phyloP scores from a whole-genome alignment of 2,329 filamentous ascomycete species.

The Ceratocystis harringtonii region DNA sequence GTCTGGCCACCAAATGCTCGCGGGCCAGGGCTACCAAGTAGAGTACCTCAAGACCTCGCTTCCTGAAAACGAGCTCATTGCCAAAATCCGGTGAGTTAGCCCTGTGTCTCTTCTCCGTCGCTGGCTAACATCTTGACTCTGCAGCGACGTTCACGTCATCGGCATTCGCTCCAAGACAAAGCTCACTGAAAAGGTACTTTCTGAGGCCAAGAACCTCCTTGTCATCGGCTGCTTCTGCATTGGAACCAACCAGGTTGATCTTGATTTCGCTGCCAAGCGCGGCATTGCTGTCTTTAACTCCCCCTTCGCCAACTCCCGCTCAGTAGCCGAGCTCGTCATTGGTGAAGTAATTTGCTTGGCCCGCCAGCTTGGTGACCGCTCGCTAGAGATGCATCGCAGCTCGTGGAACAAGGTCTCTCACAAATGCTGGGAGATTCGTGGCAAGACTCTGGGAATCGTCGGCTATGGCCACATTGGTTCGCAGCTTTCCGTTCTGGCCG shows the following conservation, averaged over 20 bases:
- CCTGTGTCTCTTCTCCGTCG: background rate
- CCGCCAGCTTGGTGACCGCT: constrained; percentile 83
- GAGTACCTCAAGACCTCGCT: constrained; percentile 80
- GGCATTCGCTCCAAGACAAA: constrained; percentile 98
- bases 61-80: constrained; percentile 82
- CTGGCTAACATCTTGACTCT: constrained; percentile 14
- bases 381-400: constrained; percentile 82
- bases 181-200: constrained; percentile 69
- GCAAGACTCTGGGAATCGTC: constrained; percentile 89
- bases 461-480: constrained; percentile 96
- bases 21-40: constrained; percentile 83
- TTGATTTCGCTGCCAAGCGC: constrained; percentile 64
- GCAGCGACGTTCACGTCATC: constrained; percentile 86
- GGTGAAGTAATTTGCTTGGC: constrained; percentile 83
- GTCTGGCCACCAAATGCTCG: constrained; percentile 71
- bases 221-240: constrained; percentile 99
- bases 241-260: constrained; percentile 88
- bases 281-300: constrained; percentile 99
- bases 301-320: constrained; percentile 93
- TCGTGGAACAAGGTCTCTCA: constrained; percentile 97
- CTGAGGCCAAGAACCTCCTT: constrained; percentile 82
- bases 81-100: constrained; percentile 69
- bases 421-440: constrained; percentile 95
- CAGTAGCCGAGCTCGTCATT: constrained; percentile 91
- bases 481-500: constrained; percentile 85